Percentiles rank a stretch among this genome's conserved stretches.
These are phyloP conservation scores for Camellia sinensis DNA, from an alignment of 148 eudicot genomes.

Conservation along the genomic window DNA sequence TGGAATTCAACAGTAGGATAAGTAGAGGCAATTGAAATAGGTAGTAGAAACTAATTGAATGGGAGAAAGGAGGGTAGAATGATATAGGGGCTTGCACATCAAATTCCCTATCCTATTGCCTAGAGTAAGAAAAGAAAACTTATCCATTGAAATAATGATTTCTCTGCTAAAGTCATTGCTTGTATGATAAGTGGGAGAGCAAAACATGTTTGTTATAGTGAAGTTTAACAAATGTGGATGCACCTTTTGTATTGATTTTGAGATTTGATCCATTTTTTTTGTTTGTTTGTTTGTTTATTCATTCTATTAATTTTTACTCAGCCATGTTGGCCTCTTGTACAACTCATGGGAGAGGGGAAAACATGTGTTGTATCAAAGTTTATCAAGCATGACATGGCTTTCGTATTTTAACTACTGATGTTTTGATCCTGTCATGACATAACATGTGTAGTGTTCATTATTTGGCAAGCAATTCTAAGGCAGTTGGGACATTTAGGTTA, in stretches of 20 bases:
- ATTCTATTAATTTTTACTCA: neutral
- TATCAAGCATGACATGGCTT: neutral
- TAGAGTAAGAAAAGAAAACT: no score
- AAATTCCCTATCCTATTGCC: neutral
- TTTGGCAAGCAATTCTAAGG: constrained; percentile 56
- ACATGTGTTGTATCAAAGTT: neutral
- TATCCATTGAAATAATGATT: neutral
- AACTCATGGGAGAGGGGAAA: neutral
- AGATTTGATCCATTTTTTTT: neutral
- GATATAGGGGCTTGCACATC: neutral
- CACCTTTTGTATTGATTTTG: neutral
- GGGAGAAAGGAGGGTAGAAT: neutral
- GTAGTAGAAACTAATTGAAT: neutral
- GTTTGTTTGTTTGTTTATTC: no score
- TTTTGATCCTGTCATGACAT: neutral
- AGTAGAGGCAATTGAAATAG: neutral
- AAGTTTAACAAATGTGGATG: neutral
- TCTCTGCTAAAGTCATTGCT: neutral
- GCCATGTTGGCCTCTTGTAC: neutral
- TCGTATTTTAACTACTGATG: neutral
- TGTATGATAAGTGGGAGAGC: neutral
- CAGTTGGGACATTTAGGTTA: constrained; percentile 65
- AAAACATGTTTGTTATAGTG: neutral
- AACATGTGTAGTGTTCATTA: neutral
- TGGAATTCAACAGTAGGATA: neutral